Evolutionary conservation across 305 asterid genomes (phyloP).

Genomic region (Lippia alba): DNA sequence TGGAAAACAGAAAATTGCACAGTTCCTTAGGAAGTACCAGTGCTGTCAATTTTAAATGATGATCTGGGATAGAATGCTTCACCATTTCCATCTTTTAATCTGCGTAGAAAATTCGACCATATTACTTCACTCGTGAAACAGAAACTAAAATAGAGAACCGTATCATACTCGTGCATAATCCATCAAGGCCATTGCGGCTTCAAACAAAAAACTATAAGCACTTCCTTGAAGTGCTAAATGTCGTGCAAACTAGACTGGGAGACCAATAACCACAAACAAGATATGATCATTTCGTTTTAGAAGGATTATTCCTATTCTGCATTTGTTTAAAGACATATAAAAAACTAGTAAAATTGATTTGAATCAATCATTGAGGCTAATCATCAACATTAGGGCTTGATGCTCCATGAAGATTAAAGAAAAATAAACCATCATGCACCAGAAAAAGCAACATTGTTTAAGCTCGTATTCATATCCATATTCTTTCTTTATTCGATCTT

Average conservation of each 20-base stretch:
- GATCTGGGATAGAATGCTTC: constrained; percentile 67
- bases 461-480: not conserved
- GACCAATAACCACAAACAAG: not conserved
- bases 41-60: constrained; percentile 72
- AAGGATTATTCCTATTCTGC: not conserved
- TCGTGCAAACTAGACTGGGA: not conserved
- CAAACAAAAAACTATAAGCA: constrained; percentile 5
- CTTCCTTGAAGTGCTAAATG: not conserved
- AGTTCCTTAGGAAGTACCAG: constrained; percentile 48
- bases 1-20: not conserved
- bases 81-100: constrained; percentile 69
- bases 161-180: not conserved
- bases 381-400: not conserved
- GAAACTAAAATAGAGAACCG: constrained; percentile 12
- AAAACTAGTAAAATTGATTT: not conserved
- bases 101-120: constrained; percentile 39
- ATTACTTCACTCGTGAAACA: constrained; percentile 15
- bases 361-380: not conserved
- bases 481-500: not conserved
- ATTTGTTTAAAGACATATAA: not conserved
- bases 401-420: not conserved
- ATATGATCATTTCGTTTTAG: not conserved
- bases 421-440: not conserved
- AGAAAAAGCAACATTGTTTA: not conserved
- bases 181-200: not conserved